Evolutionary conservation across 768 basidiomycete species (phyloP).

Genomic region (Amanita jacksonii): DNA sequence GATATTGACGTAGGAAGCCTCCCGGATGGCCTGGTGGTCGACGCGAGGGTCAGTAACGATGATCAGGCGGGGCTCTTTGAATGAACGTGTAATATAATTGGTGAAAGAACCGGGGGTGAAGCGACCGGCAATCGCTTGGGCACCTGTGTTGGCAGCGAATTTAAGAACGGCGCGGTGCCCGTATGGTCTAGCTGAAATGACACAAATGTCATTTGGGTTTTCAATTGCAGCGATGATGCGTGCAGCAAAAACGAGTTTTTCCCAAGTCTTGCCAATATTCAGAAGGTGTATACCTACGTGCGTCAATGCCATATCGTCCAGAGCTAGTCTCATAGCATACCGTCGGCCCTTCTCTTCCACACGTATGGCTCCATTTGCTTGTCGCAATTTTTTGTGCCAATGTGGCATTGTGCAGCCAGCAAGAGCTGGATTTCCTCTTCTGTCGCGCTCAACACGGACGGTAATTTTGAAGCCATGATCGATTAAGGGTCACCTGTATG

Average conservation of each 20-base stretch:
- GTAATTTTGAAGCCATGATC: slow-evolving; percentile 82
- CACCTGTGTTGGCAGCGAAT: slow-evolving; percentile 95
- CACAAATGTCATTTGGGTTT: slow-evolving; percentile 97
- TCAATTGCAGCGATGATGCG: slow-evolving; percentile 96
- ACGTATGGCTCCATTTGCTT: slow-evolving; percentile 99
- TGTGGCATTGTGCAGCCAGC: slow-evolving; percentile 91
- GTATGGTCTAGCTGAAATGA: slow-evolving; percentile 97
- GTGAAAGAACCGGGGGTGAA: slow-evolving; percentile 99
- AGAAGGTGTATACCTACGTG: slow-evolving; percentile 92
- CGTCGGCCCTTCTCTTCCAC: slow-evolving; percentile 93
- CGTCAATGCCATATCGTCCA: not conserved
- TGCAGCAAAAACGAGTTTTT: slow-evolving; percentile 97
- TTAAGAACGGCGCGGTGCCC: slow-evolving; percentile 99
- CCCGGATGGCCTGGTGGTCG: slow-evolving; percentile 99
- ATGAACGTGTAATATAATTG: slow-evolving; percentile 99
- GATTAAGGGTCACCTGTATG: slow-evolving; percentile 9
- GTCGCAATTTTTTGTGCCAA: slow-evolving; percentile 99
- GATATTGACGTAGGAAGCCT: slow-evolving; percentile 99
- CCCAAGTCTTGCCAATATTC: slow-evolving; percentile 99
- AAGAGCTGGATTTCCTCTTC: slow-evolving; percentile 97
- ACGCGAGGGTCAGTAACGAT: slow-evolving; percentile 98
- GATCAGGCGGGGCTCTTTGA: slow-evolving; percentile 99
- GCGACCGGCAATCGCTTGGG: slow-evolving; percentile 96
- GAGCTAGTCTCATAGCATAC: slow-evolving; percentile 34
- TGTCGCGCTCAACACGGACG: slow-evolving; percentile 85